Percentiles rank a stretch among this genome's conserved stretches.
Evolutionary conservation across 768 basidiomycete genomes (phyloP).

Genomic region (Gymnopilus junonius): DNA sequence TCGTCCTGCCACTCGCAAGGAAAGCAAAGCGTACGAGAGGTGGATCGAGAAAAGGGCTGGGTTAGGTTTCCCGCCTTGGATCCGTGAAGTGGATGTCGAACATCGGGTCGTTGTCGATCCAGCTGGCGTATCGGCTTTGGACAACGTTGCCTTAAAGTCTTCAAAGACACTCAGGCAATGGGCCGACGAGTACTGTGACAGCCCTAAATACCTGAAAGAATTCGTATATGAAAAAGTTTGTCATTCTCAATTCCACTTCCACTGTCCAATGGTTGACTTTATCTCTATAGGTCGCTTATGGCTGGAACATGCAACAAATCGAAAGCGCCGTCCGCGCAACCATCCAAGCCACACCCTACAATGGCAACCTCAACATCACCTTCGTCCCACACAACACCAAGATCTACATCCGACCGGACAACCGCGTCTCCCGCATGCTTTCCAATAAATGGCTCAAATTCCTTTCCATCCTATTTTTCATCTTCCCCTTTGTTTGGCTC

Average conservation of each 20-base stretch:
- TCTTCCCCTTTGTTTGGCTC: slow-evolving; percentile 85
- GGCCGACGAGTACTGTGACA: slow-evolving; percentile 84
- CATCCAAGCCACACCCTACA: slow-evolving; percentile 47
- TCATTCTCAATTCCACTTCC: neutral
- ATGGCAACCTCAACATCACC: slow-evolving; percentile 50
- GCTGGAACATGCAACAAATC: slow-evolving; percentile 50
- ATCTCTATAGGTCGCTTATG: slow-evolving; percentile 41
- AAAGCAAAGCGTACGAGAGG: slow-evolving; percentile 45
- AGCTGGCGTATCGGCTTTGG: slow-evolving; percentile 9
- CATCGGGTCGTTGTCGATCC: slow-evolving; percentile 13
- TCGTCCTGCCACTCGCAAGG: slow-evolving; percentile 45
- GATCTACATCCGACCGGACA: slow-evolving; percentile 71
- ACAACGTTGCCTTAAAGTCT: slow-evolving; percentile 45
- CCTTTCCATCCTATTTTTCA: slow-evolving; percentile 65
- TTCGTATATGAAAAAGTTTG: slow-evolving; percentile 73
- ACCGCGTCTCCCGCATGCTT: slow-evolving; percentile 65
- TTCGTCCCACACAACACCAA: slow-evolving; percentile 51
- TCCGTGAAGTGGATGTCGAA: slow-evolving; percentile 21
- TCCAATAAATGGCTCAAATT: slow-evolving; percentile 75
- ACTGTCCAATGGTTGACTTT: neutral
- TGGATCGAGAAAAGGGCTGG: slow-evolving; percentile 48
- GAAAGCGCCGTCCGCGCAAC: slow-evolving; percentile 45
- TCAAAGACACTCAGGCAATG: slow-evolving; percentile 72
- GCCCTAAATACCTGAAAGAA: slow-evolving; percentile 74
- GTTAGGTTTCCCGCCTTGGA: slow-evolving; percentile 58